Conservation (phyloP, 371 early-diverging fungal species). For the Chytridium lagenaria region DNA sequence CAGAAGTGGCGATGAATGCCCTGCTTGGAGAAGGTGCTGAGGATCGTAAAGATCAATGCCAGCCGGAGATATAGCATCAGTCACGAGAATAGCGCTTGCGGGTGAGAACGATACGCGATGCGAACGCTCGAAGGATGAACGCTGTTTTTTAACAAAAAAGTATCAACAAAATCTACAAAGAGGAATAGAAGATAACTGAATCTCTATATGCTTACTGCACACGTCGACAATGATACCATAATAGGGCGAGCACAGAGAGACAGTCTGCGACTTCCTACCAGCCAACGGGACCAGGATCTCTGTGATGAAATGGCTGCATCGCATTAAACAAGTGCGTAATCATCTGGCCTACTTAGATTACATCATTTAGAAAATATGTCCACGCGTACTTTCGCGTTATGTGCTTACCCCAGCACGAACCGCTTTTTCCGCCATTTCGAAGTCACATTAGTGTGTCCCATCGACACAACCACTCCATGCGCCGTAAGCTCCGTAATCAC, state of each 20-base stretch:
- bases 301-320: slow-evolving; percentile 33
- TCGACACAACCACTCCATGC: slow-evolving; percentile 71
- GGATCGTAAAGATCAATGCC: slow-evolving; percentile 25
- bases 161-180: background rate
- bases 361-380: background rate
- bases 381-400: too few relatives aligned
- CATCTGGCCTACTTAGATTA: slow-evolving; percentile 25
- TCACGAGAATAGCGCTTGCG: slow-evolving; percentile 29
- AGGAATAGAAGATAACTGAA: background rate
- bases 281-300: slow-evolving; percentile 35
- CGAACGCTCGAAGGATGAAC: slow-evolving; percentile 22
- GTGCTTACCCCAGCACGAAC: slow-evolving; percentile 70
- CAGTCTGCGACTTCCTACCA: slow-evolving; percentile 20
- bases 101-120: slow-evolving; percentile 32
- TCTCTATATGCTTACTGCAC: slow-evolving; percentile 20
- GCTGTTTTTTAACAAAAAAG: too few relatives aligned
- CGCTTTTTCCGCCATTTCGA: slow-evolving; percentile 74
- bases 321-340: slow-evolving; percentile 74
- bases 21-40: background rate
- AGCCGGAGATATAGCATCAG: slow-evolving; percentile 27
- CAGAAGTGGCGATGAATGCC: background rate
- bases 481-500: slow-evolving; percentile 70
- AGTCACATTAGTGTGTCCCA: slow-evolving; percentile 78
- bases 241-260: slow-evolving; percentile 17
- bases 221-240: slow-evolving; percentile 33